Conservation (phyloP, 2,329 filamentous ascomycete genomes). For the Zymoseptoria ardabiliae region DNA sequence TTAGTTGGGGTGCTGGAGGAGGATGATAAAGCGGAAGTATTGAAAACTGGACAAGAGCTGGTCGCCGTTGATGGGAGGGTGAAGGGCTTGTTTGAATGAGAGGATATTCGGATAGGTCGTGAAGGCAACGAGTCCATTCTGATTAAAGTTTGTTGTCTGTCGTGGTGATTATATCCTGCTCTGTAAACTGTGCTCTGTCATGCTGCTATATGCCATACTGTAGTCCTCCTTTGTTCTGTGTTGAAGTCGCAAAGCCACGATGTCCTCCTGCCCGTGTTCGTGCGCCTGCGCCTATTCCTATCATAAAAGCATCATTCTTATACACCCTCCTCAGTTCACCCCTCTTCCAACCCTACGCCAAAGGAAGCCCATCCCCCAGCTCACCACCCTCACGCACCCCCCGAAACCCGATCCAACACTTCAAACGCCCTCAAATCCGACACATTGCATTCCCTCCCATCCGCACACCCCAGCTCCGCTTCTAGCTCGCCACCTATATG, state of each 20-base stretch:
- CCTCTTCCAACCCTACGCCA: too few relatives aligned
- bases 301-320: neutral
- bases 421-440: conserved; percentile 38
- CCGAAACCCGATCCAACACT: conserved; percentile 36
- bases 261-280: neutral
- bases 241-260: neutral
- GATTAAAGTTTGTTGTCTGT: too few relatives aligned
- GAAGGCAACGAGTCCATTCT: too few relatives aligned
- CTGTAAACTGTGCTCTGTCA: neutral
- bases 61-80: conserved; percentile 25
- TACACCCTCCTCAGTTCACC: neutral
- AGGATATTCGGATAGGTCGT: neutral
- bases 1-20: conserved; percentile 20
- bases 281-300: neutral
- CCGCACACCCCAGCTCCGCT: conserved; percentile 36
- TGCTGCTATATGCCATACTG: neutral
- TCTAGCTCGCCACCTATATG: conserved; percentile 33
- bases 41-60: conserved; percentile 6
- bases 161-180: too few relatives aligned
- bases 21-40: neutral
- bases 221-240: neutral
- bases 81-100: conserved; percentile 18
- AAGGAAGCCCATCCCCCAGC: too few relatives aligned
- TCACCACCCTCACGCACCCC: too few relatives aligned
- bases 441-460: conserved; percentile 36